Evolutionary conservation across 148 eudicot genomes (phyloP).

Genomic region (Pharnaceum exiguum): DNA sequence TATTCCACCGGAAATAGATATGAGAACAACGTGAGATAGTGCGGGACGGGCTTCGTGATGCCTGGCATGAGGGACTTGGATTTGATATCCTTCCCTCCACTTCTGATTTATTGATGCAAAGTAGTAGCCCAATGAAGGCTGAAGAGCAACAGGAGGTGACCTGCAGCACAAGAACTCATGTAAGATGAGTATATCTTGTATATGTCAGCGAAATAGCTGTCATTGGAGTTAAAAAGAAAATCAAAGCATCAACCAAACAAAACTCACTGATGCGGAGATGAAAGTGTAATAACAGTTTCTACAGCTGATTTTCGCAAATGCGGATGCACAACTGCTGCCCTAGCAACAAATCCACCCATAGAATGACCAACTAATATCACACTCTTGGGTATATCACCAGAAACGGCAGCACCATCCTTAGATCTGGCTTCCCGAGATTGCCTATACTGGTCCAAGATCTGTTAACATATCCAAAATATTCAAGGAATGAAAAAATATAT

Average conservation of each 20-base stretch:
- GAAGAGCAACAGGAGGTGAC: slow-evolving; percentile 85
- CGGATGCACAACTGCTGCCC: slow-evolving; percentile 86
- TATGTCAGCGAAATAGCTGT: background rate
- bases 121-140: slow-evolving; percentile 91
- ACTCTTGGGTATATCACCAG: slow-evolving; percentile 57
- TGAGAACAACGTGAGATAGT: slow-evolving; percentile 64
- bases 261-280: slow-evolving; percentile 94
- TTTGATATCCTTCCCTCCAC: slow-evolving; percentile 83
- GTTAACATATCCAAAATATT: slow-evolving; percentile 13
- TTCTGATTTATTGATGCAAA: slow-evolving; percentile 65
- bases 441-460: slow-evolving; percentile 90
- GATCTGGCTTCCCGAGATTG: slow-evolving; percentile 67
- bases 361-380: slow-evolving; percentile 97
- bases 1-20: slow-evolving; percentile 89
- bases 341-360: slow-evolving; percentile 99
- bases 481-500: background rate
- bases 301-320: slow-evolving; percentile 73
- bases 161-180: slow-evolving; percentile 41
- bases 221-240: slow-evolving; percentile 9
- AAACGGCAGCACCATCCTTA: slow-evolving; percentile 60
- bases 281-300: slow-evolving; percentile 84
- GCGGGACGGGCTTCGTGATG: slow-evolving; percentile 43
- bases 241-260: slow-evolving; percentile 4
- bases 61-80: slow-evolving; percentile 49
- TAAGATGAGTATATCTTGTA: slow-evolving; percentile 3